Conservation (phyloP, 2,329 filamentous ascomycete genomes). For the Aspergillus sp. region DNA sequence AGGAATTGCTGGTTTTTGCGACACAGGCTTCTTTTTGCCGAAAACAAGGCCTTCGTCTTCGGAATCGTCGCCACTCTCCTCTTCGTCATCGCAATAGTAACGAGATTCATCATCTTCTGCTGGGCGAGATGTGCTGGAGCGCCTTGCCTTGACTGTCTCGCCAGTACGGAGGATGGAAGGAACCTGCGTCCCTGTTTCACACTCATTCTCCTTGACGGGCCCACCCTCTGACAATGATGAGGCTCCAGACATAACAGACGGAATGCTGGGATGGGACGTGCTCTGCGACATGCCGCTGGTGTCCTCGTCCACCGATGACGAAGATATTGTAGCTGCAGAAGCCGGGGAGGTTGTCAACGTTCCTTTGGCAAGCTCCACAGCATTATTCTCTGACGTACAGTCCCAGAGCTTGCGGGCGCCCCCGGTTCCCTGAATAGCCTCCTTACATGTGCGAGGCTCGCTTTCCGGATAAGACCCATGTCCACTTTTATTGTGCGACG, state of each 20-base stretch:
- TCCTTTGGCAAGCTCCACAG: slow-evolving; percentile 20
- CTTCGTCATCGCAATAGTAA: slow-evolving; percentile 45
- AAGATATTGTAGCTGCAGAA: slow-evolving; percentile 48
- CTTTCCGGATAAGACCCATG: slow-evolving; percentile 17
- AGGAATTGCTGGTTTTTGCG: slow-evolving; percentile 22
- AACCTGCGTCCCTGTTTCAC: slow-evolving; percentile 26
- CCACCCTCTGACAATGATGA: slow-evolving; percentile 47
- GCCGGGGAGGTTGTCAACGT: slow-evolving; percentile 38
- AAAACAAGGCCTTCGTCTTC: slow-evolving; percentile 45
- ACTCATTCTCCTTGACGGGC: slow-evolving; percentile 28
- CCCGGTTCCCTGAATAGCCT: slow-evolving; percentile 18
- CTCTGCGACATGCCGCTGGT: slow-evolving; percentile 49
- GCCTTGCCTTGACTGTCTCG: slow-evolving; percentile 41
- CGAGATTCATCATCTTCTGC: slow-evolving; percentile 39
- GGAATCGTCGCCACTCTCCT: slow-evolving; percentile 39
- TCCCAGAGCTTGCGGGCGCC: slow-evolving; percentile 16
- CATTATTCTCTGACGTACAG: slow-evolving; percentile 10
- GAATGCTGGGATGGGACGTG: slow-evolving; percentile 49
- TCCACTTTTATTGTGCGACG: slow-evolving; percentile 32
- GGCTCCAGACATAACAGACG: slow-evolving; percentile 46
- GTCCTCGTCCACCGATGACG: slow-evolving; percentile 46
- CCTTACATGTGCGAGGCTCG: slow-evolving; percentile 25
- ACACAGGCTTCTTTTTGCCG: slow-evolving; percentile 34
- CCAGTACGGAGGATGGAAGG: slow-evolving; percentile 43
- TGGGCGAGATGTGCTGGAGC: slow-evolving; percentile 20